phyloP scores from a whole-genome alignment of 371 early-diverging fungal genomes.

The Smittium mucronatum region DNA sequence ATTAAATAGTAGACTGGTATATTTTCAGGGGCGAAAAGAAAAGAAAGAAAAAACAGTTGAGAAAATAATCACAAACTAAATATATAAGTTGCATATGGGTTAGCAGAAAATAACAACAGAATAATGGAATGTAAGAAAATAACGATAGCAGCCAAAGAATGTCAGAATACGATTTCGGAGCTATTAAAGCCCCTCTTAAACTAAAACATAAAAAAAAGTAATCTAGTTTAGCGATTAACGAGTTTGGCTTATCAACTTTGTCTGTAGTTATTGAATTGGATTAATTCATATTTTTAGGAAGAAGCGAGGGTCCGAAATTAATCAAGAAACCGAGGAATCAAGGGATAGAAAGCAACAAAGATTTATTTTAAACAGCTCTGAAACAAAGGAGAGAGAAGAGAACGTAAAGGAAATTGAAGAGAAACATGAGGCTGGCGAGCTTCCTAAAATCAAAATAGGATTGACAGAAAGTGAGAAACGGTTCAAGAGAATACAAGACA shows the following conservation, averaged over 20 bases:
- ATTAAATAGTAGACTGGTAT: too few relatives aligned
- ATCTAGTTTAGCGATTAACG: too few relatives aligned
- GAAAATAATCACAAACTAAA: too few relatives aligned
- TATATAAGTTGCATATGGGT: too few relatives aligned
- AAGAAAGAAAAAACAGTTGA: too few relatives aligned
- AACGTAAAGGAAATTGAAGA: not conserved
- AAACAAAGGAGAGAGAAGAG: not conserved
- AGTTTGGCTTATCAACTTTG: too few relatives aligned
- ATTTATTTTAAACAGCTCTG: not conserved
- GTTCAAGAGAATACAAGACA: constrained; percentile 33
- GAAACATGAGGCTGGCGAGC: not conserved
- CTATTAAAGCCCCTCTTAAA: constrained; percentile 5
- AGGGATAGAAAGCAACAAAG: not conserved
- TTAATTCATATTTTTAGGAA: not conserved
- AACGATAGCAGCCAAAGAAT: too few relatives aligned
- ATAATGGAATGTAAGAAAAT: too few relatives aligned
- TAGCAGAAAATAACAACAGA: too few relatives aligned
- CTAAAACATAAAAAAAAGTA: not conserved
- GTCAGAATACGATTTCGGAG: constrained; percentile 8
- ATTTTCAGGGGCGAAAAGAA: too few relatives aligned
- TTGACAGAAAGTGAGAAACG: constrained; percentile 38
- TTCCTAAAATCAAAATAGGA: not conserved
- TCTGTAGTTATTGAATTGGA: not conserved
- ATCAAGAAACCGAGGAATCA: not conserved
- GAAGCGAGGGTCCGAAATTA: not conserved